A percentile compares a stretch with the other conserved stretches of the same genome.
phyloP scores from a whole-genome alignment of 2,329 filamentous ascomycete species.

The Pseudogymnoascus sp. region DNA sequence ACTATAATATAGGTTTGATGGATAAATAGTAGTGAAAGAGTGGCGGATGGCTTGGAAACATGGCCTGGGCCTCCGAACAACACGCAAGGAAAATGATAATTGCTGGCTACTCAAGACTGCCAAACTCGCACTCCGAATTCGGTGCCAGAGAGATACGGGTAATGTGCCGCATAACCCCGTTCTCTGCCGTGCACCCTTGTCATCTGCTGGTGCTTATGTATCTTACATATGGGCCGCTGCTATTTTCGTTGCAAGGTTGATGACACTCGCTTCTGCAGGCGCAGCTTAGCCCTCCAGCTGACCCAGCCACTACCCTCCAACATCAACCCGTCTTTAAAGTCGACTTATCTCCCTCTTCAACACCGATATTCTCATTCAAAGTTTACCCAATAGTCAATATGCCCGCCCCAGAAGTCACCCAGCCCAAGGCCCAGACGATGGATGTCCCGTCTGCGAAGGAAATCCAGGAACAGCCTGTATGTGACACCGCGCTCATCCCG shows the following conservation, averaged over 20 bases:
- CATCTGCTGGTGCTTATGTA: background rate
- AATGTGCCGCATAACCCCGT: background rate
- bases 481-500: background rate
- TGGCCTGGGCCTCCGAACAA: background rate
- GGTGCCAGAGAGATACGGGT: background rate
- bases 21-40: background rate
- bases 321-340: background rate
- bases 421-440: slow-evolving; percentile 8
- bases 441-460: background rate
- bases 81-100: background rate
- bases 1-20: background rate
- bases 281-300: slow-evolving; percentile 5
- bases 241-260: slow-evolving; percentile 5
- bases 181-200: background rate
- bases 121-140: background rate
- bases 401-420: slow-evolving; percentile 7
- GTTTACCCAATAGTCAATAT: background rate
- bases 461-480: slow-evolving; percentile 17
- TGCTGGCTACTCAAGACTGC: background rate
- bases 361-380: background rate
- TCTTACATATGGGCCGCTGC: background rate
- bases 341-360: background rate
- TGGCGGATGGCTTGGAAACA: background rate
- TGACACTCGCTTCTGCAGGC: background rate
- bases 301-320: slow-evolving; percentile 1